Percentiles rank a stretch among this genome's conserved stretches.
Conservation (phyloP, 2,329 filamentous ascomycete genomes). For the Cladosporium sp. region DNA sequence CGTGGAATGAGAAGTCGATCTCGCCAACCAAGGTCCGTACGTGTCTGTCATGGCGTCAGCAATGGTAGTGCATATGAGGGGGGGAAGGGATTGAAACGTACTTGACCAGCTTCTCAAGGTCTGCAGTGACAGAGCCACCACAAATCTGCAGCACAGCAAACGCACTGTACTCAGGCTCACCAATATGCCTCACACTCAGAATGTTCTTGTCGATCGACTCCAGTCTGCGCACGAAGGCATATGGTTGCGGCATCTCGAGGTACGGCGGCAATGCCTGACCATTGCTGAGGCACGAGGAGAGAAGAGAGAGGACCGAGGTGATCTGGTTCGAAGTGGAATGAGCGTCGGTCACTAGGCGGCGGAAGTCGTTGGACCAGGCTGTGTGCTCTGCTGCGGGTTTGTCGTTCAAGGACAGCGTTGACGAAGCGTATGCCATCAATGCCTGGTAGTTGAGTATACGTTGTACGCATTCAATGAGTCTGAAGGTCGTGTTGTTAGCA, state of each 20-base stretch:
- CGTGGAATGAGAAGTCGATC: slow-evolving; percentile 68
- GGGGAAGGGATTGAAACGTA: slow-evolving; percentile 15
- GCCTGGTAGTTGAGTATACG: slow-evolving; percentile 67
- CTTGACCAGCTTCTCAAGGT: slow-evolving; percentile 61
- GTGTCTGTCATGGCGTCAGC: slow-evolving; percentile 33
- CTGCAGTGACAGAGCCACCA: slow-evolving; percentile 66
- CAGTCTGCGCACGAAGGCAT: slow-evolving; percentile 59
- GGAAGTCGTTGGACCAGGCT: slow-evolving; percentile 63
- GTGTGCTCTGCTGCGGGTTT: slow-evolving; percentile 43
- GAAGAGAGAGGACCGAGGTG: slow-evolving; percentile 66
- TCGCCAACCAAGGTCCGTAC: slow-evolving; percentile 68
- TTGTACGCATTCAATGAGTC: slow-evolving; percentile 60
- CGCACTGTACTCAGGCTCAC: slow-evolving; percentile 68
- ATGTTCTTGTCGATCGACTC: slow-evolving; percentile 61
- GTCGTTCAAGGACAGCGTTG: slow-evolving; percentile 46
- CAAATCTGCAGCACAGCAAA: slow-evolving; percentile 74
- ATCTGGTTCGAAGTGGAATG: slow-evolving; percentile 65
- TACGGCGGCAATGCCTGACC: slow-evolving; percentile 71
- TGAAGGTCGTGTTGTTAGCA: slow-evolving; percentile 24
- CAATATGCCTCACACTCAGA: slow-evolving; percentile 58
- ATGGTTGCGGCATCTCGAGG: slow-evolving; percentile 62
- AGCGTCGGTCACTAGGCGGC: slow-evolving; percentile 55
- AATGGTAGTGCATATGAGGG: slow-evolving; percentile 52
- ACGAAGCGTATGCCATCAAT: slow-evolving; percentile 64
- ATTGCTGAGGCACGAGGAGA: slow-evolving; percentile 66